Base-by-base conservation (phyloP, 495 filamentous ascomycete genomes). In the Aspergillus hancockii region DNA sequence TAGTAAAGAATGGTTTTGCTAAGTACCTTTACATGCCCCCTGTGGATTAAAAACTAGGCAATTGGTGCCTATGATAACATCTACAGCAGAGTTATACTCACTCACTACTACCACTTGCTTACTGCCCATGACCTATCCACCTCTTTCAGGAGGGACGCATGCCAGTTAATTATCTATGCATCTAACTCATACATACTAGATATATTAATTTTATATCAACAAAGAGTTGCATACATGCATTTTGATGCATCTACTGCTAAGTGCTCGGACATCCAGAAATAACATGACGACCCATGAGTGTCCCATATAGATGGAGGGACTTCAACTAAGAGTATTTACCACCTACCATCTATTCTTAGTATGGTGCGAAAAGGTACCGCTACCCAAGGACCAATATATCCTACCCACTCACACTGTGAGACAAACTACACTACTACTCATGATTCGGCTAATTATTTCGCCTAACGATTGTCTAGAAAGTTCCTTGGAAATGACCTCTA, bases 131-230 rank as follows among this genome's bases (percentile, higher is more conserved):
- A 28, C 36, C 36, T 40, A 13, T 40, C 36, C 13, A 36, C 41
- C 41, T 45, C n/a, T 47, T 47, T 47, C 8, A 19, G 43, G 19
- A 2, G 19, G 21, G 19, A 47, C 19, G 43, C 43, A 23, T 47
- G 43, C 22, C 43, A 23, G 4, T 45, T 19, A 45, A 23, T 10
- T 10, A 47, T 47, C 22, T 47, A 22, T 47, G 21, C 21, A 47
- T 47, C 43, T 47, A 47, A 21, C 19, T 47, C 43, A 10, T 8
- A 47, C 43, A 47, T 47, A 47, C 43, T 47, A 21, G 23, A 22
- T 21, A 47, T 47, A 13, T 43, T n/a, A 43, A 18, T 8, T 22
- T 47, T n/a, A 23, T 47, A 8, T 16, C 12, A 16, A 16, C 16
- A n/a, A 23, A 19, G 13, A 7, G 19, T 16, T 23, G 9, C 36